Base-by-base conservation (phyloP, 169 alveolate species). In the Eimeria tenella region DNA sequence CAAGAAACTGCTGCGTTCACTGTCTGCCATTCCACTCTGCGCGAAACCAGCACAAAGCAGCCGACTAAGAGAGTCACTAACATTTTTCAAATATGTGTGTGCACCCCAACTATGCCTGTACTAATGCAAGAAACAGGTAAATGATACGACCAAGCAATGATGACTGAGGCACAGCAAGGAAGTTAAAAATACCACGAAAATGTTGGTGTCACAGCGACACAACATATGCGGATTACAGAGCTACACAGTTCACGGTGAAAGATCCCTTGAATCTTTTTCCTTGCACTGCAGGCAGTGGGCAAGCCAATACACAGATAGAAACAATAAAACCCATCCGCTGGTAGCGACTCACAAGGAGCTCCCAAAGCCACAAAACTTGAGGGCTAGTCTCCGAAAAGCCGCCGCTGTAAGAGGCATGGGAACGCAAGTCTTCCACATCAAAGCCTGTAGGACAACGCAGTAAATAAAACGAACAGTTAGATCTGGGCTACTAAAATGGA, bases 291-390 rank as follows among this genome's bases (percentile, higher is more conserved):
- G 42, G 42, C 42, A 31, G 2, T 31, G 42, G 42, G 31, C 31
- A 23, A 75, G 65, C 42, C 17, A n/a, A 74, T 13, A 42, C 23
- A 74, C 23, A 74, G 63, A 52, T 4, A 53, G 56, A 31, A 3
- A 11, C 4, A 31, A n/a, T 23, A 55, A 23, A 50, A 42, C 10
- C 17, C 17, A 5, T 15, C 90, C 74, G 52, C 21, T 8, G 19
- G 63, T 60, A 42, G 4, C 82, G 4, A 13, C 93, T 68, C 42
- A 95, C 97, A 84, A 99, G 94, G n/a, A 98, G 96, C 71, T 98
- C 99, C 99, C 99, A 99, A 81, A 99, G 97, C 97, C 98, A 96
- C 65, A 95, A 89, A 10, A 99, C 97, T 23, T 98, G 98, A 70
- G 93, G 95, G n/a, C 98, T 96, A 81, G 95, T 89, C 62, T 96